A percentile compares a stretch with the other conserved stretches of the same genome.
phyloP scores from a whole-genome alignment of 164 flowering plant species.

The Dillenia suffruticosa region DNA sequence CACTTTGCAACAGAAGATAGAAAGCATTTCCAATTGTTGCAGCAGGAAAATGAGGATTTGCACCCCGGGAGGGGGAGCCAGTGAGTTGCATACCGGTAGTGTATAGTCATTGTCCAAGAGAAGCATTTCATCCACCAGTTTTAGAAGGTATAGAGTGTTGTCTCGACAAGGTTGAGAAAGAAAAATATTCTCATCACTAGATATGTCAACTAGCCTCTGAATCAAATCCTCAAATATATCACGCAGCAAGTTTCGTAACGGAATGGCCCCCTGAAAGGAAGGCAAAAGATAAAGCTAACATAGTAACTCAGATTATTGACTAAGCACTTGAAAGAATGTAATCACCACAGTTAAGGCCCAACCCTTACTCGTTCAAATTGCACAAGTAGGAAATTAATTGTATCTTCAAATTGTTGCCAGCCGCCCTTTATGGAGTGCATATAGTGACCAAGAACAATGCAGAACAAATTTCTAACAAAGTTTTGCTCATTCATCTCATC shows the following conservation, averaged over 20 bases:
- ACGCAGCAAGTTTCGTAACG: slow-evolving; percentile 50
- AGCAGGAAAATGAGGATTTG: too few relatives aligned
- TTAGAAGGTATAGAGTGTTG: slow-evolving; percentile 77
- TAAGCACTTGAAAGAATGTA: neutral
- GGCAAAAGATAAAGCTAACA: neutral
- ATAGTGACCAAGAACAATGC: slow-evolving; percentile 77
- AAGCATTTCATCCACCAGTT: slow-evolving; percentile 86
- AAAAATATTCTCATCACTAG: slow-evolving; percentile 71
- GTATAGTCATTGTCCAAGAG: slow-evolving; percentile 57
- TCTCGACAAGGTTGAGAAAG: slow-evolving; percentile 93
- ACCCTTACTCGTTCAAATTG: slow-evolving; percentile 58
- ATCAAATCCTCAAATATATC: slow-evolving; percentile 75
- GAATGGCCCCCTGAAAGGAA: slow-evolving; percentile 45
- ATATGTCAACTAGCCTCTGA: slow-evolving; percentile 47
- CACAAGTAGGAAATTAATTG: slow-evolving; percentile 64
- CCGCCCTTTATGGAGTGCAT: slow-evolving; percentile 83
- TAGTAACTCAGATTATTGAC: neutral
- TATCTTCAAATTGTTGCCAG: slow-evolving; percentile 97
- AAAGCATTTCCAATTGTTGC: too few relatives aligned
- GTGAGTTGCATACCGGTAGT: slow-evolving; percentile 57
- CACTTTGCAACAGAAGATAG: too few relatives aligned
- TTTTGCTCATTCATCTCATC: slow-evolving; percentile 42
- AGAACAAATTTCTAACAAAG: slow-evolving; percentile 56
- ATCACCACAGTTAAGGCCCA: neutral
- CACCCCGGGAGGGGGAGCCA: too few relatives aligned